phyloP scores from a whole-genome alignment of 805 yeast genomes.

The Kodamaea fukazawae region DNA sequence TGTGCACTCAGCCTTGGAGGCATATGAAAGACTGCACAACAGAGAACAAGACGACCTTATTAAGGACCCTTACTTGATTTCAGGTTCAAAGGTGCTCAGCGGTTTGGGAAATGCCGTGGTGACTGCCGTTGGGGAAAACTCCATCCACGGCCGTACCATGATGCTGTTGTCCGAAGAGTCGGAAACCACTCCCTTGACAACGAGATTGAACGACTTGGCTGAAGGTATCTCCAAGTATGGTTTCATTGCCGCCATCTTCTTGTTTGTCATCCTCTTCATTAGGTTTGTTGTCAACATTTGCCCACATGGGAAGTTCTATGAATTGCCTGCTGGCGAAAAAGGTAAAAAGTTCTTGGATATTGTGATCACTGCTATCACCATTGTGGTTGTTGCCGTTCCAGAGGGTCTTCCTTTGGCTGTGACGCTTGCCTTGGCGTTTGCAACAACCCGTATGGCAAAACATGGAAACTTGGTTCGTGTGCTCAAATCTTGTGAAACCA shows the following conservation, averaged over 20 bases:
- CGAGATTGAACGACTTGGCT: constrained; percentile 75
- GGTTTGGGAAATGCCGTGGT: constrained; percentile 86
- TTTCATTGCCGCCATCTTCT: constrained; percentile 74
- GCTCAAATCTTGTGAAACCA: constrained; percentile 90
- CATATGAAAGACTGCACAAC: constrained; percentile 25
- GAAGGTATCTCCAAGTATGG: constrained; percentile 96
- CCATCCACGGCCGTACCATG: constrained; percentile 92
- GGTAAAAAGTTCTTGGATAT: constrained; percentile 83
- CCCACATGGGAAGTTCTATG: constrained; percentile 44
- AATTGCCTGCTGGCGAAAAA: constrained; percentile 61
- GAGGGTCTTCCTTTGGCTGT: constrained; percentile 98
- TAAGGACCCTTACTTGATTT: constrained; percentile 80
- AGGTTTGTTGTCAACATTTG: constrained; percentile 67
- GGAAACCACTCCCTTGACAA: constrained; percentile 88
- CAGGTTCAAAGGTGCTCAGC: constrained; percentile 84
- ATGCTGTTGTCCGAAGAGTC: constrained; percentile 69
- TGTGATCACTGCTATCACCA: constrained; percentile 85
- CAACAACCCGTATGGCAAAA: constrained; percentile 96
- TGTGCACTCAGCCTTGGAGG: constrained; percentile 41
- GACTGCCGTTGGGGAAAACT: constrained; percentile 86
- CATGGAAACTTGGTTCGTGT: constrained; percentile 96
- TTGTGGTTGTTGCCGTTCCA: constrained; percentile 98
- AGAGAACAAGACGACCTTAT: constrained; percentile 40
- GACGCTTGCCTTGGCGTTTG: constrained; percentile 93
- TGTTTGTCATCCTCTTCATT: constrained; percentile 75